Evolutionary conservation across 805 yeast species (phyloP), one percentile per base, ranked within the genome.

Genomic region (Metschnikowia amazonensis): DNA sequence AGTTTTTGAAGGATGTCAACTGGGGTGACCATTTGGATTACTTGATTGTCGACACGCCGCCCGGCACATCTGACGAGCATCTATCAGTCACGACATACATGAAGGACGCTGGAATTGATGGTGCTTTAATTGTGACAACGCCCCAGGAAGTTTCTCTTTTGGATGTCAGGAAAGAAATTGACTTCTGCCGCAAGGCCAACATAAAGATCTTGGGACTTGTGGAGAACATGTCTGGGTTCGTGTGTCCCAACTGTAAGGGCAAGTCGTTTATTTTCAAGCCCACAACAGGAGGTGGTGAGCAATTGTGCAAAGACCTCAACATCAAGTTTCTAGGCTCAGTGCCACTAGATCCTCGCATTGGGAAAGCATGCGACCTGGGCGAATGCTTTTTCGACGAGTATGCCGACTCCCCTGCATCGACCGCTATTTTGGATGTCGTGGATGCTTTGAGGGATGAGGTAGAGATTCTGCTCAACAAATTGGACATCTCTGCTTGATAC

Each of bases 61-160:
- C 99, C 0, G 99, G 99, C 0, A 94, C 99, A 0, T 85, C 96
- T 0, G 99, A 94, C 65, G 99, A 94, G 63, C 99, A 94, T 66
- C 75, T 94, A 34, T 83, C 95, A 6, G 90, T 94, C 27, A 87
- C 90, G 27, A 82, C 86, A 42, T 90, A 87, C 60, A 70, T 94
- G 77, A 86, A 87, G 57, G 96, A 88, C 29, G 81, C 85, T 4
- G 97, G 97, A 0, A 82, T 94, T 1, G 97, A 92, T 62, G 99
- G 99, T 1, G 99, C 99, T 0, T 72, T 94, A 25, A 77, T 94
- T 2, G 94, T 94, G 29, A 92, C 99, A 0, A 94, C 99, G 0
- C 99, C 99, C 0, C 99, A 94, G 65, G 99, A 94, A 63, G 98
- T 92, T 17, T 95, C 99, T 0, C 69, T 94, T 33, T 67, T 94